Percentiles rank a stretch among this genome's conserved stretches.
These are phyloP conservation scores for Obelidium mucronatum DNA, from an alignment of 192 early-diverging fungal genomes.

Conservation along the genomic window DNA sequence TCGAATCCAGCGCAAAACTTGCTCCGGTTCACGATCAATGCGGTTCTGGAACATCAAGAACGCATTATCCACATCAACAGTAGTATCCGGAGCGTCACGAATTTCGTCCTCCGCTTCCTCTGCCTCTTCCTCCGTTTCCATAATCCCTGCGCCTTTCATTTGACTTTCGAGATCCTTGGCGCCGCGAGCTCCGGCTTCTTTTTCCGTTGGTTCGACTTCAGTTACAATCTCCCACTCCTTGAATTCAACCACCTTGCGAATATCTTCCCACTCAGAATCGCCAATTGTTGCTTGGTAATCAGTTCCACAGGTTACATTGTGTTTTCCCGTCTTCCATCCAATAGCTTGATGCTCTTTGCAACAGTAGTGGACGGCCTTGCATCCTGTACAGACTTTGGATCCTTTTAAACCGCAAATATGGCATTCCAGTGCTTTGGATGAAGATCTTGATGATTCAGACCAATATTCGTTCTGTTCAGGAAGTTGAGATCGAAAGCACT, in stretches of 20 bases:
- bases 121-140: slow-evolving; percentile 31
- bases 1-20: slow-evolving; percentile 78
- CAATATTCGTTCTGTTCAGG: slow-evolving; percentile 75
- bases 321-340: slow-evolving; percentile 82
- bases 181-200: slow-evolving; percentile 11
- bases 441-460: slow-evolving; percentile 20
- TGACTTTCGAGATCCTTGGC: slow-evolving; percentile 42
- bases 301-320: slow-evolving; percentile 52
- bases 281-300: slow-evolving; percentile 2
- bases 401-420: slow-evolving; percentile 45
- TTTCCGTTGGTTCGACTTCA: slow-evolving; percentile 60
- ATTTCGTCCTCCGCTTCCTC: slow-evolving; percentile 55
- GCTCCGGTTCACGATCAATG: slow-evolving; percentile 77
- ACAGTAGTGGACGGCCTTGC: slow-evolving; percentile 80
- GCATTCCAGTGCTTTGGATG: slow-evolving; percentile 31
- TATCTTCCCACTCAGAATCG: background rate
- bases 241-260: slow-evolving; percentile 37
- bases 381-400: slow-evolving; percentile 79
- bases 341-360: slow-evolving; percentile 81
- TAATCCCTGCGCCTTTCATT: slow-evolving; percentile 7
- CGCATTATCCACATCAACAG: slow-evolving; percentile 84
- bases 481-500: slow-evolving; percentile 80
- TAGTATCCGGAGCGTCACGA: slow-evolving; percentile 62
- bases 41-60: slow-evolving; percentile 92
- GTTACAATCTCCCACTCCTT: slow-evolving; percentile 59